Evolutionary conservation across 768 basidiomycete genomes (phyloP).

Genomic region (Fistulinella prunicolor): DNA sequence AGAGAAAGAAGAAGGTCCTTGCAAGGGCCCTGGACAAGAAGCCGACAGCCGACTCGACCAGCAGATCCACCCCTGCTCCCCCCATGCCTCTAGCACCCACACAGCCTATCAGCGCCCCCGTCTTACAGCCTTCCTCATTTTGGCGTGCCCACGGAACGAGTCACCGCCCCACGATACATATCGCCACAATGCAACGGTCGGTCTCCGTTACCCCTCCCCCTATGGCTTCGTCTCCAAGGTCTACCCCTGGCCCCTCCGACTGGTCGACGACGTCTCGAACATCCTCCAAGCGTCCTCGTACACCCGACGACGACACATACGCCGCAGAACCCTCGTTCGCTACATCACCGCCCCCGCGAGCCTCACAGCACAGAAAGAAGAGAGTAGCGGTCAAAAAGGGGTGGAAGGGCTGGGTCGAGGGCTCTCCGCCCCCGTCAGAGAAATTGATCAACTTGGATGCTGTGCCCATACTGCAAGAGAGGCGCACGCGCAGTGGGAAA

Average conservation of each 20-base stretch:
- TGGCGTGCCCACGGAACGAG: constrained; percentile 53
- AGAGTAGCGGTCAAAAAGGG: constrained; percentile 68
- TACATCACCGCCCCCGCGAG: constrained; percentile 21
- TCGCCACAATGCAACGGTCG: constrained; percentile 65
- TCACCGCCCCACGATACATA: constrained; percentile 60
- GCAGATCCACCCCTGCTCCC: constrained; percentile 16
- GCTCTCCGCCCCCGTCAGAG: constrained; percentile 74
- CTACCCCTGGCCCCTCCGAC: constrained; percentile 73
- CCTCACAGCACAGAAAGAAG: constrained; percentile 53
- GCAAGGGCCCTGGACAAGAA: constrained; percentile 36
- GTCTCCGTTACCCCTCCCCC: constrained; percentile 76
- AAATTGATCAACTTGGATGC: constrained; percentile 81
- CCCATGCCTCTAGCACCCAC: constrained; percentile 11
- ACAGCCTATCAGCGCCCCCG: constrained; percentile 30
- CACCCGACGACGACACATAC: constrained; percentile 62
- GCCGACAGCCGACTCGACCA: constrained; percentile 17
- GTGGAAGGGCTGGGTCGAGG: constrained; percentile 92
- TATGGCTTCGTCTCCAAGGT: constrained; percentile 59
- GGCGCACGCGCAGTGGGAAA: constrained; percentile 80
- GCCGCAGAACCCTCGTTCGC: constrained; percentile 26
- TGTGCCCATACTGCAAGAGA: constrained; percentile 65
- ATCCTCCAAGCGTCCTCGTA: constrained; percentile 77
- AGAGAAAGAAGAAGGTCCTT: constrained; percentile 43
- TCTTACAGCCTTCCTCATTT: constrained; percentile 46
- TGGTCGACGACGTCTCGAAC: constrained; percentile 72